Evolutionary conservation across 2,329 filamentous ascomycete genomes (phyloP), one percentile per base, ranked within the genome.

Genomic region (Colletotrichum trifolii): DNA sequence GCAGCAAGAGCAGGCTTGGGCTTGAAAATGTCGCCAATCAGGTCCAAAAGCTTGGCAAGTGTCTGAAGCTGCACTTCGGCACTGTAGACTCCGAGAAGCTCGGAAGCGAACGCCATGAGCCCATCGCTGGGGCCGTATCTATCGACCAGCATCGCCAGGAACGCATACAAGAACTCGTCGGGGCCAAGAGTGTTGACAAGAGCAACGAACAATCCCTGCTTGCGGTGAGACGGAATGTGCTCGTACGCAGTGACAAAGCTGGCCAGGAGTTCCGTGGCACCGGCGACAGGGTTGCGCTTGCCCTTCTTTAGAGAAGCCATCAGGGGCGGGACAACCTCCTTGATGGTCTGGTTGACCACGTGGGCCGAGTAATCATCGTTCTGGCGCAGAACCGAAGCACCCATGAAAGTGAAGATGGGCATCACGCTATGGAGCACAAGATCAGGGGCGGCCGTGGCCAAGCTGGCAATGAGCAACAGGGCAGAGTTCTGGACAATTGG

Each of bases 341-440:
- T 92, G 71, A 99, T 94, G 2, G 96, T 98, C 81, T 93, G 94
- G 72, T 96, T 93, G 63, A 97, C 95, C 38, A 99, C 95, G 75
- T 97, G 93, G 11, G 94, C 94, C 25, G 96, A 98, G 79, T 97
- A 98, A 71, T 98, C 95, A 72, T 99, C 96, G 71, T 93, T 93
- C 79, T 97, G 95, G 53, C 92, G 90, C 54, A 99, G 85, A 17
- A 97, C 90, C 4, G 93, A 97, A 47, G 91, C 91, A 46, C 95
- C 94, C 90, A 98, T 97, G 75, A 98, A 97, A 0, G 96, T 98
- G 79, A 99, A 99, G 56, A 99, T 95, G 11, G 96, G 96, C 96
- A 99, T 99, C 58, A 99, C 93, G 71, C 94, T 97, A 78, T 99
- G 95, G 62, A 99, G 84, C 3, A 99, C 93, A 52, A 97, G 82